Evolutionary conservation across 768 basidiomycete species (phyloP), one percentile per base, ranked within the genome.

Genomic region (Leccinum fibrillosum): DNA sequence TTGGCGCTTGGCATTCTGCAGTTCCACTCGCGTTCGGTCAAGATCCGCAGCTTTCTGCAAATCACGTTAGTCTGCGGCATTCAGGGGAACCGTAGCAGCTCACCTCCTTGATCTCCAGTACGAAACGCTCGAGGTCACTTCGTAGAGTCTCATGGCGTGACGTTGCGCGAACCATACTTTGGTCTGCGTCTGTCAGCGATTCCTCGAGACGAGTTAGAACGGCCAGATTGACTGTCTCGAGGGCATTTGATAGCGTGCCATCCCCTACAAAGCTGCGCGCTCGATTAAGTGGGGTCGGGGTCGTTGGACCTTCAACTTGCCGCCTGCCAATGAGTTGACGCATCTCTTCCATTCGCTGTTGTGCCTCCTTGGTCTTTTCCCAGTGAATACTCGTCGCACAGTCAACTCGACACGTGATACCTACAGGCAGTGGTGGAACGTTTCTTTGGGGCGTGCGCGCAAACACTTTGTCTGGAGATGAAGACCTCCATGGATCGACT

Each of bases 271-370:
- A 55, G 53, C 67, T 80, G 39, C 78, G 76, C 10, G 81, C 74
- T 52, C 82, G 80, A 55, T 71, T 74, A 25, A 80, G 79, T 57
- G 82, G 80, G 9, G 81, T 77, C 6, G 82, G 80, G 9, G 81
- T 77, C 6, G 72, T 53, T 17, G 68, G 60, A 28, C 52, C 71
- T 35, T 86, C 86, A 17, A 73, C 77, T 64, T 83, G 78, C 62
- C 90, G 77, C 60, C 77, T 81, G 37, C 77, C 74, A 57, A 94
- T 91, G 56, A 91, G 76, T 62, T 82, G 82, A 42, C 86, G 82
- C 90, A 94, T 90, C 70, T 94, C 92, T 64, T 90, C 85, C 78
- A 92, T 80, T 23, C 92, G 84, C 35, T 86, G 86, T 63, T 85
- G 86, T 35, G 90, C 90, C 55, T 86, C 90, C 66, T 74, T 85